phyloP scores from a whole-genome alignment of 169 alveolate genomes.

The Plasmodium knowlesi region DNA sequence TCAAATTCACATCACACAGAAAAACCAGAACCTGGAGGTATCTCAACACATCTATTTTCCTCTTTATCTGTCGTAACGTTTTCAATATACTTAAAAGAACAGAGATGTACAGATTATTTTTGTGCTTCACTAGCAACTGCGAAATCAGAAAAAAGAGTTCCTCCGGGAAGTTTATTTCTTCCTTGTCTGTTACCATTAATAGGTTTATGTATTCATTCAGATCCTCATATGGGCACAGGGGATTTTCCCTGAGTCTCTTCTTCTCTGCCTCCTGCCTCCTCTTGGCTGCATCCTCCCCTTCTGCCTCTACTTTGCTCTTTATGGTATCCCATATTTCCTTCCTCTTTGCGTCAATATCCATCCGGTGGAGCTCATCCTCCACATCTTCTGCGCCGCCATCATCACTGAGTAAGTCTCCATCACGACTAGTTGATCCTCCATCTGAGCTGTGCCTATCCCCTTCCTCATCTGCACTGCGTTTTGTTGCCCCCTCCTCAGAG shows the following conservation, averaged over 20 bases:
- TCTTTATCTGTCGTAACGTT: conserved; percentile 2
- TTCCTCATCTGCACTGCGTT: not conserved
- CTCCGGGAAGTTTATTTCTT: conserved; percentile 36
- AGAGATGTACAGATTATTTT: conserved; percentile 4
- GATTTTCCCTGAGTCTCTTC: not conserved
- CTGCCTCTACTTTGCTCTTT: not conserved
- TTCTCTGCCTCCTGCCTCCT: not conserved
- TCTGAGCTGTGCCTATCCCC: not conserved
- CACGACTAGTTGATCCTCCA: not conserved
- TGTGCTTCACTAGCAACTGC: conserved; percentile 11
- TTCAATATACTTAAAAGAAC: conserved; percentile 30
- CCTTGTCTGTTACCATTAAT: conserved; percentile 29
- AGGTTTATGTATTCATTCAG: conserved; percentile 46
- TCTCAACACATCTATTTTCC: not conserved
- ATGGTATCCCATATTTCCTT: conserved; percentile 25
- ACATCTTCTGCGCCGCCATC: not conserved
- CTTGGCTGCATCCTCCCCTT: not conserved
- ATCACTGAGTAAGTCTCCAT: not conserved
- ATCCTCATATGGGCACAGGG: not conserved
- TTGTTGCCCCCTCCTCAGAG: not conserved
- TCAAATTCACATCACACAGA: conserved; percentile 24
- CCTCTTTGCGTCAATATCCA: conserved; percentile 11
- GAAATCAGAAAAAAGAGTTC: conserved; percentile 27
- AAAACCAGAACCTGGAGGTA: conserved; percentile 25
- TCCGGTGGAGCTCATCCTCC: not conserved